Evolutionary conservation across 257 asterid genomes (phyloP).

Genomic region (Agastache rugosa): DNA sequence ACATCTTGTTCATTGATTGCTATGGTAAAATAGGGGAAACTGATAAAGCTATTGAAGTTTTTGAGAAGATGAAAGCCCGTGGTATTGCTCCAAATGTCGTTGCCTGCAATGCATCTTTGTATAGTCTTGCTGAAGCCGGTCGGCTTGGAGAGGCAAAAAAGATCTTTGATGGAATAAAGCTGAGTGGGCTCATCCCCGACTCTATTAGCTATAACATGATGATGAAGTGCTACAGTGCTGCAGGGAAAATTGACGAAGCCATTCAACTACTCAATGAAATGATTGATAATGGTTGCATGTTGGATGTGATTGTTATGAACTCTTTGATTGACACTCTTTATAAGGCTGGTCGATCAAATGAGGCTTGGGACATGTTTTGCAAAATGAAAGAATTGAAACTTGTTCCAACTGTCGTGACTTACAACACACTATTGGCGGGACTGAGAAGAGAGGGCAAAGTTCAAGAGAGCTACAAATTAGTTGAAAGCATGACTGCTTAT

Average conservation of each 20-base stretch:
- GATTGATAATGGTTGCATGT: conserved; percentile 66
- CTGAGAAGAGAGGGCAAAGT: conserved; percentile 79
- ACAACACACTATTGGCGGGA: conserved; percentile 91
- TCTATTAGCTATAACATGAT: conserved; percentile 88
- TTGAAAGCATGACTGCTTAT: conserved; percentile 62
- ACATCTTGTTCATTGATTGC: conserved; percentile 80
- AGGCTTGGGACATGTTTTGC: conserved; percentile 81
- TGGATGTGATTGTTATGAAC: conserved; percentile 80
- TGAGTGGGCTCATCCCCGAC: conserved; percentile 80
- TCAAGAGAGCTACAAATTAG: conserved; percentile 66
- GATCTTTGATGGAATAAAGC: conserved; percentile 70
- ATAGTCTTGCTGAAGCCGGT: conserved; percentile 76
- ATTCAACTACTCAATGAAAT: conserved; percentile 68
- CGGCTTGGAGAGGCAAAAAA: conserved; percentile 78
- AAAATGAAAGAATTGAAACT: conserved; percentile 78
- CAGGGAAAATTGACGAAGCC: conserved; percentile 84
- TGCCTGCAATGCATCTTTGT: conserved; percentile 80
- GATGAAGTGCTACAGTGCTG: conserved; percentile 83
- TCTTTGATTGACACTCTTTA: conserved; percentile 86
- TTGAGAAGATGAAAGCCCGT: conserved; percentile 79
- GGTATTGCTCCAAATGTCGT: conserved; percentile 83
- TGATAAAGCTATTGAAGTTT: conserved; percentile 79
- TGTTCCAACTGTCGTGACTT: conserved; percentile 86
- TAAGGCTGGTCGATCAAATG: conserved; percentile 72
- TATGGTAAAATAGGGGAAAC: conserved; percentile 84